Percentiles rank a stretch among this genome's conserved stretches.
Conservation (phyloP, 2,329 filamentous ascomycete genomes). For the Epichloe sp. region DNA sequence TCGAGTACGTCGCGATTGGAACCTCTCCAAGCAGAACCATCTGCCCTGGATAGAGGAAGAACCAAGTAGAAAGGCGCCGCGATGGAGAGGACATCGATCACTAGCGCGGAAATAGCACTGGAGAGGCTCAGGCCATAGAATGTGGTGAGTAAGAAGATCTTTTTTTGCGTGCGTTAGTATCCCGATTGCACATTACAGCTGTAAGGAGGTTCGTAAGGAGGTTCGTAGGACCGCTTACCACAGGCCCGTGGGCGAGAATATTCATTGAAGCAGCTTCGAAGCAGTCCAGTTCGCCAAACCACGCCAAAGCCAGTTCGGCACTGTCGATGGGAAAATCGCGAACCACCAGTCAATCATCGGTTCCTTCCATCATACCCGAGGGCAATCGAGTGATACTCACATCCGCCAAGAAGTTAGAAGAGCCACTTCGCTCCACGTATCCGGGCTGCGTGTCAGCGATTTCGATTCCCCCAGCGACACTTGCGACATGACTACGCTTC, state of each 20-base stretch:
- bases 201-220: neutral
- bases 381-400: slow-evolving; percentile 26
- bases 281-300: slow-evolving; percentile 63
- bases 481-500: slow-evolving; percentile 49
- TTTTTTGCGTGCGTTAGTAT: neutral
- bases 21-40: slow-evolving; percentile 40
- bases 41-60: slow-evolving; percentile 51
- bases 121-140: slow-evolving; percentile 61
- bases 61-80: slow-evolving; percentile 65
- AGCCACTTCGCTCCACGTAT: slow-evolving; percentile 48
- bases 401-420: slow-evolving; percentile 39
- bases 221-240: slow-evolving; percentile 24
- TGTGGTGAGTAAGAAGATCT: slow-evolving; percentile 60
- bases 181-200: neutral
- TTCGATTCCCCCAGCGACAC: slow-evolving; percentile 54
- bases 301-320: slow-evolving; percentile 57
- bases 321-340: slow-evolving; percentile 23
- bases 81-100: slow-evolving; percentile 55
- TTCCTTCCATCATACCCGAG: neutral
- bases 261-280: slow-evolving; percentile 53
- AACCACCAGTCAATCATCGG: slow-evolving; percentile 2
- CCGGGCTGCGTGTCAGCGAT: slow-evolving; percentile 48
- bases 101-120: slow-evolving; percentile 47
- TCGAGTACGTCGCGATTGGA: slow-evolving; percentile 57
- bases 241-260: slow-evolving; percentile 61